Evolutionary conservation across 441 rosid genomes (phyloP), one percentile per base, ranked within the genome.

Genomic region (Bocquillonia castaneifolia): DNA sequence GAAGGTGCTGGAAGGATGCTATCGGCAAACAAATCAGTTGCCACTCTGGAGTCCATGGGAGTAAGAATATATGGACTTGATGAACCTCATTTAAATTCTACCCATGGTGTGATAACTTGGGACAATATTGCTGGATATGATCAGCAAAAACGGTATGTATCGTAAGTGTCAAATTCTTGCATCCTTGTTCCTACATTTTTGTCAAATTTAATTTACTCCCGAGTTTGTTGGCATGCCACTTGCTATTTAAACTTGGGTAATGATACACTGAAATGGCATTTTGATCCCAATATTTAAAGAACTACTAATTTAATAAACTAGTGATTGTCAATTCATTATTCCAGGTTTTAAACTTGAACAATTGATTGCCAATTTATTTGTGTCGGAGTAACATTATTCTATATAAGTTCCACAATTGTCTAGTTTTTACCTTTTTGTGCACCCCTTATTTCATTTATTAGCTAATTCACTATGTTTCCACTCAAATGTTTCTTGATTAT

Each of bases 51-150:
- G 82, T 78, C 95, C 25, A 91, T 91, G 96, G 97, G 99, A 65
- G 93, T 93, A 68, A 84, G 79, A 80, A 79, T 93, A 54, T 91
- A 91, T 79, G 99, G 99, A 48, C 83, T 91, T 78, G 76, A 85
- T 76, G 82, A 80, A 62, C 79, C 88, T 62, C 82, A 61, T 63
- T 40, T 69, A 60, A 79, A 66, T 68, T 66, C 83, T 72, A 60
- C 85, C 20, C 66, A 69, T 5, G 51, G 58, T 62, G 91, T 82
- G 64, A 84, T 93, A 78, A 86, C 89, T 22, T 91, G 99, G 99
- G 92, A 89, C 59, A 88, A 85, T 76, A 88, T 93, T 74, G 95
- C 96, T 69, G 99, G 99, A 22, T 93, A 93, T 74, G 87, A 91
- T 74, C 85, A 86, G 69, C 97, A 93, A 78, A 93, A 93, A 76